Conservation (phyloP, 2,329 filamentous ascomycete genomes). For the Pseudonectria buxi region DNA sequence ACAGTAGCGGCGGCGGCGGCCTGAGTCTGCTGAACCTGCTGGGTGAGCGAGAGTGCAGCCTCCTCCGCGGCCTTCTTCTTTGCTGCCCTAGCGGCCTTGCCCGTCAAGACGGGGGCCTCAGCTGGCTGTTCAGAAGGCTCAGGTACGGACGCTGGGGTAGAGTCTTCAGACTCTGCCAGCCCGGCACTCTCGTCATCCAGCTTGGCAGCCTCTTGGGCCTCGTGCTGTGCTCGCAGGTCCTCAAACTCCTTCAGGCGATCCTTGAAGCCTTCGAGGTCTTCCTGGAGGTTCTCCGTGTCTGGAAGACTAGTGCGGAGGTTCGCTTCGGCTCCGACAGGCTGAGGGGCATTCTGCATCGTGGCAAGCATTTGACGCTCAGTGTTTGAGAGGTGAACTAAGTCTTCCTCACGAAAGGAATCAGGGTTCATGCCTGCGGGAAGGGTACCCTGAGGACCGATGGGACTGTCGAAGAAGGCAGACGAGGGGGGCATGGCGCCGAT, state of each 20-base stretch:
- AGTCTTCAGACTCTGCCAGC: conserved; percentile 6
- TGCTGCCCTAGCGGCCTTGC: conserved; percentile 21
- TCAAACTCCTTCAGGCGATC: conserved; percentile 82
- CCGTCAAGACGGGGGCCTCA: conserved; percentile 11
- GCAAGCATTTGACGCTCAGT: conserved; percentile 49
- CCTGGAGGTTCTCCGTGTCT: conserved; percentile 41
- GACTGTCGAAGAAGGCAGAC: conserved; percentile 64
- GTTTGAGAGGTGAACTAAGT: conserved; percentile 58
- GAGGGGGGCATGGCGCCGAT: conserved; percentile 53
- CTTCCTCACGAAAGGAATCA: conserved; percentile 62
- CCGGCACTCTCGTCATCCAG: background rate
- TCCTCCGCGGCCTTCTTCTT: conserved; percentile 30
- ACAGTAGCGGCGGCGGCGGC: conserved; percentile 36
- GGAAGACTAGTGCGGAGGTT: conserved; percentile 43
- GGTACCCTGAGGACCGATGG: conserved; percentile 25
- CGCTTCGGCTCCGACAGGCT: conserved; percentile 21
- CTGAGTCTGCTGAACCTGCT: conserved; percentile 75
- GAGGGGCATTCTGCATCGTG: conserved; percentile 22
- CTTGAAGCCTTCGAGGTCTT: conserved; percentile 53
- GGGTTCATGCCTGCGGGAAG: conserved; percentile 23
- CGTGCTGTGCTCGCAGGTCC: conserved; percentile 65
- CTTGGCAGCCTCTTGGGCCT: conserved; percentile 41
- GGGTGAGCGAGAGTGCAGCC: conserved; percentile 59
- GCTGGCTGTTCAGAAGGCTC: conserved; percentile 6
- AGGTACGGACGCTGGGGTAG: conserved; percentile 5